Conservation (phyloP, 345 rosid genomes). For the Eucalyptus paniculata region DNA sequence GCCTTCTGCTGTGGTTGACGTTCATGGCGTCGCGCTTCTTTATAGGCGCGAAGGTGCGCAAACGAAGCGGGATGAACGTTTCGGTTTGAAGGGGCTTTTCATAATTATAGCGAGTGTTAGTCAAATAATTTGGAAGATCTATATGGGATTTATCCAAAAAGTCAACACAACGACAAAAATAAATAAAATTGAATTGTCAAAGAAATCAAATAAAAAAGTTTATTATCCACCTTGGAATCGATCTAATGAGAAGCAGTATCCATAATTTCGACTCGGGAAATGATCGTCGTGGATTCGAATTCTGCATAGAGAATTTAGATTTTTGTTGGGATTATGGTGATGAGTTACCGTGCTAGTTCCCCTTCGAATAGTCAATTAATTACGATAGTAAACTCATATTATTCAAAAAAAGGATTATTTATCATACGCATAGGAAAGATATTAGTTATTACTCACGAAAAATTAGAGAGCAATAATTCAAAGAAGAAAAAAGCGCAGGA, state of each 20-base stretch:
- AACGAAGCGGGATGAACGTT: neutral
- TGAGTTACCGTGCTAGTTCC: neutral
- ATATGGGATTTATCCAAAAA: neutral
- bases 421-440: neutral
- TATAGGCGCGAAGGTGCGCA: neutral
- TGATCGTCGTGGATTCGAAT: neutral
- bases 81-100: neutral
- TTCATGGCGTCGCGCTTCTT: neutral
- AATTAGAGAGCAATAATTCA: neutral
- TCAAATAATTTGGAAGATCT: neutral
- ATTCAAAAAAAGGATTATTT: neutral
- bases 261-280: neutral
- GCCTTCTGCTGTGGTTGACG: neutral
- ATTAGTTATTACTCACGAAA: neutral
- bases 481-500: neutral
- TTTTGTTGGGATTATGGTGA: neutral
- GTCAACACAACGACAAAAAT: neutral
- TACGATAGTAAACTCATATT: neutral
- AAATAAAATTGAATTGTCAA: neutral
- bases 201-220: neutral
- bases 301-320: neutral
- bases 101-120: neutral
- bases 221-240: neutral
- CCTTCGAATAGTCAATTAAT: accelerated
- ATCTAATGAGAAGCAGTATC: neutral